Evolutionary conservation across 768 basidiomycete species (phyloP), one percentile per base, ranked within the genome.

Genomic region (Coprinopsis sp.): DNA sequence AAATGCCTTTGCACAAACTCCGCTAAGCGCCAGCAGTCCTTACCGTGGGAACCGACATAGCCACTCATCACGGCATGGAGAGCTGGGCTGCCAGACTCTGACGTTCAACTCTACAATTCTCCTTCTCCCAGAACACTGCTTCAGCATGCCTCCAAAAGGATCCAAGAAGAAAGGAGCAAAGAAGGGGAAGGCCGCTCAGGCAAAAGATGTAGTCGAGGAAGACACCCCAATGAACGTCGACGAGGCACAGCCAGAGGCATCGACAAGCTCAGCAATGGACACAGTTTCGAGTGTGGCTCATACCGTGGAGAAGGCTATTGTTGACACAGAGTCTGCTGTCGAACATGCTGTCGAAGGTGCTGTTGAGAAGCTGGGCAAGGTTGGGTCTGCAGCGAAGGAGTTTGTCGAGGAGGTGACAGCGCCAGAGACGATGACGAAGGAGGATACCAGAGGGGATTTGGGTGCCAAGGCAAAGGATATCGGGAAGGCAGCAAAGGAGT

Each of bases 381-480:
- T 62, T n/a, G 58, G 47, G 11, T 53, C 56, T 25, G 64, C 63
- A 4, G 62, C 62, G 34, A 54, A 53, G 45, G 57, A 61, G 44
- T 59, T 63, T 43, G 56, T 59, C 11, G 65, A 66, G 29, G 54
- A 63, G n/a, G n/a, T n/a, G n/a, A n/a, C n/a, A n/a, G n/a, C n/a
- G n/a, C n/a, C n/a, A n/a, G n/a, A n/a, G n/a, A n/a, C n/a, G n/a
- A n/a, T n/a, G n/a, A n/a, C n/a, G n/a, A n/a, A n/a, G n/a, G n/a
- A n/a, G n/a, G n/a, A n/a, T n/a, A n/a, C n/a, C n/a, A n/a, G n/a
- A n/a, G n/a, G n/a, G n/a, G n/a, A n/a, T n/a, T n/a, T n/a, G n/a
- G 53, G 54, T 33, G 55, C 54, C 44, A 54, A 49, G 19, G 52
- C 53, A 5, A 50, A 16, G 8, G 58, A 62, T 14, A 54, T 62